Conservation (phyloP, 768 basidiomycete genomes). For the Naganishia vaughanmartiniae region DNA sequence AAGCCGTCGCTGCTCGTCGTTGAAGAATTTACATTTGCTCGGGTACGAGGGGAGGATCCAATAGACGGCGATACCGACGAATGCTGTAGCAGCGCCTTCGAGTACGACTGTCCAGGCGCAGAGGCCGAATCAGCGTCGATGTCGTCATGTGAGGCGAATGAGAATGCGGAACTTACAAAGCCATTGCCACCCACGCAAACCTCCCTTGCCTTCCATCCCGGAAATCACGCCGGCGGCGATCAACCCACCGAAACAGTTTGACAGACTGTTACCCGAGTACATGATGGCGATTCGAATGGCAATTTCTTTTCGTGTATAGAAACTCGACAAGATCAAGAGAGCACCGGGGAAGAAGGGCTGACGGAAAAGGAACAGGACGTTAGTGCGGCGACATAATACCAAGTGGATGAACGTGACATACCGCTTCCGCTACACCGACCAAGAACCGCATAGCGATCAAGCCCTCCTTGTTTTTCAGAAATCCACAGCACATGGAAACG, state of each 20-base stretch:
- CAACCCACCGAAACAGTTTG: slow-evolving; percentile 46
- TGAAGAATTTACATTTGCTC: slow-evolving; percentile 24
- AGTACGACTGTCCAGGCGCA: slow-evolving; percentile 59
- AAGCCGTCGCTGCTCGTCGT: slow-evolving; percentile 22
- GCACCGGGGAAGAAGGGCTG: slow-evolving; percentile 66
- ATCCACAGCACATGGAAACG: slow-evolving; percentile 24
- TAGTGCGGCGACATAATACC: too few relatives aligned
- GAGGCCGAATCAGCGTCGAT: background rate
- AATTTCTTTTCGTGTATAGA: slow-evolving; percentile 60
- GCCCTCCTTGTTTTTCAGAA: background rate
- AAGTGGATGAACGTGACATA: background rate
- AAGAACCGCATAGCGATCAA: slow-evolving; percentile 18
- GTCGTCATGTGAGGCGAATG: background rate
- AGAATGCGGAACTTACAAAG: slow-evolving; percentile 33
- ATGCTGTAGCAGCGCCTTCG: slow-evolving; percentile 56
- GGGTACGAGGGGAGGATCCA: slow-evolving; percentile 23
- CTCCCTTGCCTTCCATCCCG: slow-evolving; percentile 67
- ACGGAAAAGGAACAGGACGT: slow-evolving; percentile 41
- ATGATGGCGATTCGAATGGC: slow-evolving; percentile 63
- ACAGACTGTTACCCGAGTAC: slow-evolving; percentile 28
- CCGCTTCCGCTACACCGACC: slow-evolving; percentile 23
- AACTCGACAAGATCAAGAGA: slow-evolving; percentile 47
- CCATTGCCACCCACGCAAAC: slow-evolving; percentile 73
- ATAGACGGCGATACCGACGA: slow-evolving; percentile 50
- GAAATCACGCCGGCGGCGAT: slow-evolving; percentile 73